Evolutionary conservation across 192 early-diverging fungal species (phyloP).

Genomic region (Coemansia sp.): DNA sequence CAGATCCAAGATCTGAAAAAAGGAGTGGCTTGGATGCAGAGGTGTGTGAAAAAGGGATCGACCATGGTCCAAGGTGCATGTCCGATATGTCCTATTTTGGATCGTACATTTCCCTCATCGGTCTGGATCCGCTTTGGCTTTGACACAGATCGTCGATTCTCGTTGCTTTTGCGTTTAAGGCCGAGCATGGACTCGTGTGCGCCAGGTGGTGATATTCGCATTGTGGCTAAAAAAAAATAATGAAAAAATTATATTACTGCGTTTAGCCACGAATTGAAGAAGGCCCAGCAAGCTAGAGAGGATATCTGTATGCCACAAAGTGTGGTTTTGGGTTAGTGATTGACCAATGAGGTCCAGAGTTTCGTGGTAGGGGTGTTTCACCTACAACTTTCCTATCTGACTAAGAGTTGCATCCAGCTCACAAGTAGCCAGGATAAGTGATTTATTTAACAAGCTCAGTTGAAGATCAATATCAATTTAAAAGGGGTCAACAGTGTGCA

Average conservation of each 20-base stretch:
- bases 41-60: neutral
- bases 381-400: neutral
- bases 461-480: neutral
- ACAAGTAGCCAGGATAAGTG: neutral
- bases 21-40: neutral
- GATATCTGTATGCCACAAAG: neutral
- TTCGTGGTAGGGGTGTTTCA: neutral
- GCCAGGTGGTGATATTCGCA: conserved; percentile 1
- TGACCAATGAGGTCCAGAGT: neutral
- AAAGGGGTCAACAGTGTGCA: neutral
- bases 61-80: neutral
- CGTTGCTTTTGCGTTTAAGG: neutral
- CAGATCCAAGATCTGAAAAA: neutral
- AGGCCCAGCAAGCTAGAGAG: neutral
- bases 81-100: neutral
- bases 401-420: neutral
- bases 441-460: conserved; percentile 2
- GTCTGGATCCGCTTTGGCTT: neutral
- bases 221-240: neutral
- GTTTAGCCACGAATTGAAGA: neutral
- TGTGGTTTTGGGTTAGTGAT: neutral
- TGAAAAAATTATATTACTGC: neutral
- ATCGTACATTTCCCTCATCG: neutral
- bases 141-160: neutral
- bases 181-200: neutral